Evolutionary conservation across 1,284 basidiomycete genomes (phyloP).

Genomic region (Cystobasidium pallidum): DNA sequence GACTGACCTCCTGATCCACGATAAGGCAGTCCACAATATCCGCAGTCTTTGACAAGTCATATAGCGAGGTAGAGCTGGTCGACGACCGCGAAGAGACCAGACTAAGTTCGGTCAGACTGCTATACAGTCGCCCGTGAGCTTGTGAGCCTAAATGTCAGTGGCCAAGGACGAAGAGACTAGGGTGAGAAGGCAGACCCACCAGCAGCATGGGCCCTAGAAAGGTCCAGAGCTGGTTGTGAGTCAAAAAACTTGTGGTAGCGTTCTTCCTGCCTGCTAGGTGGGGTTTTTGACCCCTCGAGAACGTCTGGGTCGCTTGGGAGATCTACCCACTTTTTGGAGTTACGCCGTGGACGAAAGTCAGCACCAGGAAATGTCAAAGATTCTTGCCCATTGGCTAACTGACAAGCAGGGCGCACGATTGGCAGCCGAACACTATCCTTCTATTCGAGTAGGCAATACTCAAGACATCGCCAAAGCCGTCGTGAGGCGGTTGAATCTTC

Average conservation of each 20-base stretch:
- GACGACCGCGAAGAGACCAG: constrained; percentile 45
- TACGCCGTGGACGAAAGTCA: constrained; percentile 72
- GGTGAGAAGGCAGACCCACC: neutral
- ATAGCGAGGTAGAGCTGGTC: constrained; percentile 42
- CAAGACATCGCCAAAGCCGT: constrained; percentile 88
- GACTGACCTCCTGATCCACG: constrained; percentile 23
- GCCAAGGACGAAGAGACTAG: neutral
- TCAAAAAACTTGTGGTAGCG: constrained; percentile 52
- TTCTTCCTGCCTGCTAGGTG: constrained; percentile 24
- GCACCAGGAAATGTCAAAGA: too few relatives aligned
- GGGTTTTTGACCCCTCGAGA: constrained; percentile 28
- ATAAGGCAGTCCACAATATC: constrained; percentile 30
- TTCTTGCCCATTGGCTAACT: constrained; percentile 63
- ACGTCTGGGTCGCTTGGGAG: constrained; percentile 11
- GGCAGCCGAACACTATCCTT: constrained; percentile 26
- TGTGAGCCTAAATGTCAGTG: neutral
- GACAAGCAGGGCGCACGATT: constrained; percentile 70
- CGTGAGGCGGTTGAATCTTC: constrained; percentile 78
- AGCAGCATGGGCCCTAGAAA: constrained; percentile 40
- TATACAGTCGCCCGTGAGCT: constrained; percentile 41
- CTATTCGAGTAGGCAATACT: constrained; percentile 73
- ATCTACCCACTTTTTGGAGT: constrained; percentile 59
- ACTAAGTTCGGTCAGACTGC: constrained; percentile 33
- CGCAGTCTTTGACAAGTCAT: constrained; percentile 46
- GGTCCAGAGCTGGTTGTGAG: constrained; percentile 46